Evolutionary conservation across 257 asterid species (phyloP).

Genomic region (Cinchona pubescens): DNA sequence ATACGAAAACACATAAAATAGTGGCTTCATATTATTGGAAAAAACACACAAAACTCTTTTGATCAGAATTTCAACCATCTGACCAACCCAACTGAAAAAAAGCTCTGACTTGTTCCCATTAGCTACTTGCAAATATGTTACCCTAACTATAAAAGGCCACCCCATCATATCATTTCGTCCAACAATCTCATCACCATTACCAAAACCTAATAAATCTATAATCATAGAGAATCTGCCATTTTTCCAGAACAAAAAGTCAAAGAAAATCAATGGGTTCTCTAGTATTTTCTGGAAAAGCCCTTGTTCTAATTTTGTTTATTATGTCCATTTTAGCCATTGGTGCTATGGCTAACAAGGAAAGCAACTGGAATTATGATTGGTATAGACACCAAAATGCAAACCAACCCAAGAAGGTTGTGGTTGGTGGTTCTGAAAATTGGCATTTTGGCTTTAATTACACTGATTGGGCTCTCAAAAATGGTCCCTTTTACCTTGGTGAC

Average conservation of each 20-base stretch:
- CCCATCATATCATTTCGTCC: too few species aligned
- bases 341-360: conserved; percentile 31
- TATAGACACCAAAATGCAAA: conserved; percentile 36
- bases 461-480: conserved; percentile 56
- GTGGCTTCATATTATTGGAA: background rate
- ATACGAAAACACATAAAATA: background rate
- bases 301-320: conserved; percentile 18
- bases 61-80: background rate
- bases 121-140: background rate
- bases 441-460: conserved; percentile 64
- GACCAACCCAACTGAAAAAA: conserved; percentile 19
- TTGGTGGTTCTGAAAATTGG: conserved; percentile 69
- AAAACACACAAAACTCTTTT: background rate
- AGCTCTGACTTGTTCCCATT: background rate
- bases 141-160: conserved; percentile 21
- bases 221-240: background rate
- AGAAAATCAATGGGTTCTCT: conserved; percentile 27
- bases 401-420: conserved; percentile 31
- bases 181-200: conserved; percentile 9
- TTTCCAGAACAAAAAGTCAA: conserved; percentile 3
- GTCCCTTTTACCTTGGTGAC: conserved; percentile 62
- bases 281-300: conserved; percentile 1
- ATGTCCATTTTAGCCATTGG: conserved; percentile 27
- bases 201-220: background rate
- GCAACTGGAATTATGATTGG: conserved; percentile 39